Evolutionary conservation across 2,329 filamentous ascomycete genomes (phyloP), one percentile per base, ranked within the genome.

Genomic region (Metarhizium rileyi): DNA sequence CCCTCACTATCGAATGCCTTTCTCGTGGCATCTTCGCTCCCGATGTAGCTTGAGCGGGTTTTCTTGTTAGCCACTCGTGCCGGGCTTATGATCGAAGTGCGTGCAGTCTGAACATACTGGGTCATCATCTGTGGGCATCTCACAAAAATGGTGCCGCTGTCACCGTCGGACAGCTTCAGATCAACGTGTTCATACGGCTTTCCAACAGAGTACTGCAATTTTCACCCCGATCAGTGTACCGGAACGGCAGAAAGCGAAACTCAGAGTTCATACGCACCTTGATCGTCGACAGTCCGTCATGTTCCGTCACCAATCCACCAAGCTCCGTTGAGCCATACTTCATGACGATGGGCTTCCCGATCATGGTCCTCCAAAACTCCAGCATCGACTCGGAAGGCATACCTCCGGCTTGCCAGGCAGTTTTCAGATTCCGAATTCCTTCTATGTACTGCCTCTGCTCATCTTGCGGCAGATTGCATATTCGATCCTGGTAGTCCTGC

Each of bases 1-100:
- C 90, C 90, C 54, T 95, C 87, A 25, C 81, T 75, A 7, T 89
- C 87, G 47, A 95, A 75, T 0, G 84, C 76, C 65, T 88, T 88
- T 48, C 73, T 70, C 1, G 89, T 95, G 72, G 94, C 87, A 53
- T 83, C 86, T 1, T 81, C 76, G 66, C 91, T 47, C 2, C 51
- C 56, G 20, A 59, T 46, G 23, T 59, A 59, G 30, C 57, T 59
- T 42, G n/a, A 28, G 27, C 27, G 27, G 27, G 5, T 10, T 5
- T 28, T 10, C 27, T 5, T 10, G 27, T 28, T 28, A 28, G 27
- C 27, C 27, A 28, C 10, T 28, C n/a, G 27, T 5, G 27, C 27
- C 27, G 27, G 5, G 10, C 27, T 5, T 28, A 5, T n/a, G n/a
- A n/a, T 28, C 27, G 27, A 10, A 5, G 10, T 28, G 27, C 27